Base-by-base conservation (phyloP, 768 basidiomycete genomes). In the Boletus sp. region DNA sequence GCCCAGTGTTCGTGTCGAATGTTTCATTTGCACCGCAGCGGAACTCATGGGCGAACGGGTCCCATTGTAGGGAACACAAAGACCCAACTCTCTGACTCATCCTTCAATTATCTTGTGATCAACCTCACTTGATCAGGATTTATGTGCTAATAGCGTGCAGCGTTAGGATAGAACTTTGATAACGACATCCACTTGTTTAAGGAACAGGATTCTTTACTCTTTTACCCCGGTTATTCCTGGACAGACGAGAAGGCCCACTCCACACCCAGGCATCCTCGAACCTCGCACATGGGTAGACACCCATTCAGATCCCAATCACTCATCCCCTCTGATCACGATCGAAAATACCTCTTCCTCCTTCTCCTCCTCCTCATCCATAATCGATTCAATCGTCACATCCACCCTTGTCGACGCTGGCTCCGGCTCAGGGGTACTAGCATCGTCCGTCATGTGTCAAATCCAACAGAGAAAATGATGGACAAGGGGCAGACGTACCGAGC, bases 111-210 rank as follows among this genome's bases (percentile, higher is more conserved):
- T 90, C 74, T 90, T 84, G 78, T 96, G 90, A 97, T 98, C 80
- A 98, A 97, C 72, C 83, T 89, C 41, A 95, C 94, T 75, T 98
- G 96, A 71, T 97, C 93, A 34, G 94, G 95, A 73, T 96, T 94
- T 74, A 94, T 98, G 76, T 98, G 47, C 43, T 98, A 53, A 62
- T 49, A 47, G 47, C 23, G 29, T 86, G 57, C 93, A 90, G 64
- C 94, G 90, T 79, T 98, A 98, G 78, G 94, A 96, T 56, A 97
- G 88, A 54, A 98, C 88, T 71, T 96, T 90, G 64, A 98, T 80
- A 70, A 98, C 94, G 62, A 98, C 93, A 72, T 97, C 93, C 81
- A 81, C 89, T 47, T 53, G 92, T 82, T 94, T 95, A 80, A n/a
- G n/a, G n/a, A n/a, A 86, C 34, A 41, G 32, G 29, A 46, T 57